Evolutionary conservation across 2,329 filamentous ascomycete species (phyloP), one percentile per base, ranked within the genome.

Genomic region (Fusarium pseudocircinatum): DNA sequence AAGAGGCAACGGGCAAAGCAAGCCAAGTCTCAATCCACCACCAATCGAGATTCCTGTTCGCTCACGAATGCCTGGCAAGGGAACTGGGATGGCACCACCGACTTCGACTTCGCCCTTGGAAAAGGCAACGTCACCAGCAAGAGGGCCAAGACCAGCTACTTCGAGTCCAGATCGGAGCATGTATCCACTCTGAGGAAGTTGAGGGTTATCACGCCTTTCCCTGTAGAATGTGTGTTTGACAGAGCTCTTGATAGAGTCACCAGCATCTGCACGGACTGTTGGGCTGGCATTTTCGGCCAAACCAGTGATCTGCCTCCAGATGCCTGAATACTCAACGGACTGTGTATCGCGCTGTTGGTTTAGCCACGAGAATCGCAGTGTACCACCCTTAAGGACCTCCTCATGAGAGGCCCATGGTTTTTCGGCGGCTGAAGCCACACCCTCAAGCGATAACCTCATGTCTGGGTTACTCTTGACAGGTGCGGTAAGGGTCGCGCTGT

Each of bases 381-480:
- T 92, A 26, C 89, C 94, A 22, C 95, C 95, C 78, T 92, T 94
- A 26, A 97, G 84, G 7, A 92, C 91, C 83, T 99, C 96, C 77
- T 98, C 96, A 79, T 99, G 96, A 73, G 94, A 96, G 28, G 96
- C 95, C 93, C 94, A 98, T 18, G 91, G 89, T 83, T 98, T 98
- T 70, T 96, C 89, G 2, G 94, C 97, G 49, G 94, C 92, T 70
- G 94, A 97, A 15, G 93, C 91, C 49, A 97, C 85, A 3, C 89
- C 95, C 74, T 97, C 95, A 68, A 97, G 78, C 75, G 96, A 92
- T 69, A 95, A 85, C 69, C 92, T 89, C 77, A 94, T 85, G 79
- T 97, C 92, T 0, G 96, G 95, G 80, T 97, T 93, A 82, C 93
- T 94, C 63, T 93, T 86, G 52, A 99, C 86, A 0, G 96, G 96